These are phyloP conservation scores for Starmera caribaea DNA, from an alignment of 805 yeast species.

Conservation along the genomic window DNA sequence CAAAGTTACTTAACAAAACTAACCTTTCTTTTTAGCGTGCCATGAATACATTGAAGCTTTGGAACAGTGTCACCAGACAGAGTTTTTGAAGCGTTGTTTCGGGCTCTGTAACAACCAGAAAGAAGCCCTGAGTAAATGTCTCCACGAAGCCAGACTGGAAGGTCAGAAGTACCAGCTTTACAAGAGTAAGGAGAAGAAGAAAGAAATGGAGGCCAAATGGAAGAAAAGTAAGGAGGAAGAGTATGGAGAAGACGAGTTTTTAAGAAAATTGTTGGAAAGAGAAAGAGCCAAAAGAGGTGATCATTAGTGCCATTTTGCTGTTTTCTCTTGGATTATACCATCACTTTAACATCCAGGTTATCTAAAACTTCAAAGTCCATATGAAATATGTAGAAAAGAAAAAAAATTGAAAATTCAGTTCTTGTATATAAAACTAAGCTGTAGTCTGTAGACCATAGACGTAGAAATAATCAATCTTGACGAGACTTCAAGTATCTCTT, in stretches of 20 bases:
- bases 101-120: constrained; percentile 84
- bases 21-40: constrained; percentile 39
- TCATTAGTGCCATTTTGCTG: no score
- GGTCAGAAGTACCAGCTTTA: constrained; percentile 44
- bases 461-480: constrained; percentile 63
- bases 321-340: no score
- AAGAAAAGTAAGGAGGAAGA: constrained; percentile 63
- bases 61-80: constrained; percentile 76
- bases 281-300: constrained; percentile 30
- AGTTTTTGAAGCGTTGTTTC: constrained; percentile 56
- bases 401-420: no score
- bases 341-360: no score
- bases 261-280: constrained; percentile 54
- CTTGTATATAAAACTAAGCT: no score
- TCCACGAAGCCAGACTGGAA: constrained; percentile 64
- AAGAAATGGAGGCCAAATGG: constrained; percentile 45
- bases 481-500: constrained; percentile 86
- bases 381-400: no score
- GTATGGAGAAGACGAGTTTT: constrained; percentile 65
- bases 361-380: no score
- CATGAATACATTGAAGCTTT: constrained; percentile 75
- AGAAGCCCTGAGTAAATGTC: constrained; percentile 67
- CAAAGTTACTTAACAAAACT: not conserved
- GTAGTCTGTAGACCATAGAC: not conserved
- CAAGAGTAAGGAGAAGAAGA: constrained; percentile 48